Evolutionary conservation across 495 filamentous ascomycete genomes (phyloP).

Genomic region (Aspergillus olivimuriae): DNA sequence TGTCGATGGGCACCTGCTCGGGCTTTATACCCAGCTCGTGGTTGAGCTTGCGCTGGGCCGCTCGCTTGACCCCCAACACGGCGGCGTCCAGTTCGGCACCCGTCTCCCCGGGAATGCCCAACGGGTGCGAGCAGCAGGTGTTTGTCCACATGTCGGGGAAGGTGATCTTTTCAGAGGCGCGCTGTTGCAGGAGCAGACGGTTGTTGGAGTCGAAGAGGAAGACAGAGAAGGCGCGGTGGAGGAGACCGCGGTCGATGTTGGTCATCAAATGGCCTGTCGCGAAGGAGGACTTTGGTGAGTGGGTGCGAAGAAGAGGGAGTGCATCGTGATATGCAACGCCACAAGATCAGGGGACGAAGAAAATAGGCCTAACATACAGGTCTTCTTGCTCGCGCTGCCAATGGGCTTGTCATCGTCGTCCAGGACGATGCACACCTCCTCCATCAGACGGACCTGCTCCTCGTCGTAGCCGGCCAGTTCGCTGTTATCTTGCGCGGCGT

Average conservation of each 20-base stretch:
- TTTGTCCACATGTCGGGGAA: conserved; percentile 99
- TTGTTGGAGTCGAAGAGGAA: conserved; percentile 93
- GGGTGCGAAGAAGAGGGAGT: background rate
- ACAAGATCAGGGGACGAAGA: conserved; percentile 20
- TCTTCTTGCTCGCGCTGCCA: conserved; percentile 96
- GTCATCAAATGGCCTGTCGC: conserved; percentile 88
- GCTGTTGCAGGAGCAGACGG: conserved; percentile 88
- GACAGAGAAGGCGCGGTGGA: conserved; percentile 95
- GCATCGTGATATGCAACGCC: background rate
- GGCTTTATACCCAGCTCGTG: conserved; percentile 93
- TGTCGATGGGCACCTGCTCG: conserved; percentile 81
- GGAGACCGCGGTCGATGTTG: conserved; percentile 90
- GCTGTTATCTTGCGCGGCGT: conserved; percentile 27
- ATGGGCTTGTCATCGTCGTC: conserved; percentile 91
- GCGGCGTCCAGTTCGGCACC: conserved; percentile 76
- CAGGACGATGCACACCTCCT: conserved; percentile 96
- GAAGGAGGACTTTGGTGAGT: background rate
- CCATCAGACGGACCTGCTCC: conserved; percentile 96
- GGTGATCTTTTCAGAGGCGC: conserved; percentile 95
- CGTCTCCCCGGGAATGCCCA: conserved; percentile 87
- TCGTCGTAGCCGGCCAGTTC: conserved; percentile 85
- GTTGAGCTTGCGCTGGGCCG: conserved; percentile 84
- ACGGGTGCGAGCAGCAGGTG: conserved; percentile 97
- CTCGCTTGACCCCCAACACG: conserved; percentile 77
- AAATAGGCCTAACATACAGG: conserved; percentile 48